Evolutionary conservation across 768 basidiomycete species (phyloP).

Genomic region (Lentinula boryana): DNA sequence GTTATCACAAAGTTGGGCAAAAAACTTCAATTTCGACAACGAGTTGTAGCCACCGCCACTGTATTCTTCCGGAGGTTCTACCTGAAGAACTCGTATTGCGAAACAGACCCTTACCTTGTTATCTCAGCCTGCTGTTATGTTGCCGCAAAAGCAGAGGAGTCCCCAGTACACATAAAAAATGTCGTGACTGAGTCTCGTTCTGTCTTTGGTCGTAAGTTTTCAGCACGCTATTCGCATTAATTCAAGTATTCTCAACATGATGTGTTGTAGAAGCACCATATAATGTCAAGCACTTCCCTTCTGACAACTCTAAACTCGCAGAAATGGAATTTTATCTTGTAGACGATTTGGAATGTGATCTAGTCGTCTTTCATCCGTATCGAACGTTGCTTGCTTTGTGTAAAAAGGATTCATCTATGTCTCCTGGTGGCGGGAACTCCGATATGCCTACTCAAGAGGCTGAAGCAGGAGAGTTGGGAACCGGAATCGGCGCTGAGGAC

Average conservation of each 20-base stretch:
- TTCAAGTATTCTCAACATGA: not conserved
- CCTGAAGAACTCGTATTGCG: conserved; percentile 90
- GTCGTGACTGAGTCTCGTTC: conserved; percentile 78
- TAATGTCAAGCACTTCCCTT: conserved; percentile 71
- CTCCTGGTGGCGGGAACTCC: conserved; percentile 21
- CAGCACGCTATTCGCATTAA: not conserved
- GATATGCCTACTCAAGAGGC: conserved; percentile 18
- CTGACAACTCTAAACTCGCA: conserved; percentile 87
- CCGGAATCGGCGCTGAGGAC: conserved; percentile 39
- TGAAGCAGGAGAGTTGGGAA: conserved; percentile 54
- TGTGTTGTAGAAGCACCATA: conserved; percentile 53
- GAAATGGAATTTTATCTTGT: conserved; percentile 99
- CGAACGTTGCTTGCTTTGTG: conserved; percentile 78
- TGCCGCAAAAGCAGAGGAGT: conserved; percentile 96
- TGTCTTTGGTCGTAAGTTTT: conserved; percentile 62
- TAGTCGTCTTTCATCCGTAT: conserved; percentile 93
- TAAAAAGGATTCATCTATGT: conserved; percentile 44
- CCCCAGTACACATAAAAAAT: conserved; percentile 90
- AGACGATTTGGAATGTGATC: conserved; percentile 92
- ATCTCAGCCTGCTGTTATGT: conserved; percentile 93
- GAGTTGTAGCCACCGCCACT: conserved; percentile 89
- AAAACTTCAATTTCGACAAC: conserved; percentile 76
- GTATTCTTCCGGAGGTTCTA: conserved; percentile 98
- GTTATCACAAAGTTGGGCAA: conserved; percentile 86
- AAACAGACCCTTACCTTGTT: conserved; percentile 92